Evolutionary conservation across 2,329 filamentous ascomycete genomes (phyloP), one percentile per base, ranked within the genome.

Genomic region (Xylaria hypoxylon): DNA sequence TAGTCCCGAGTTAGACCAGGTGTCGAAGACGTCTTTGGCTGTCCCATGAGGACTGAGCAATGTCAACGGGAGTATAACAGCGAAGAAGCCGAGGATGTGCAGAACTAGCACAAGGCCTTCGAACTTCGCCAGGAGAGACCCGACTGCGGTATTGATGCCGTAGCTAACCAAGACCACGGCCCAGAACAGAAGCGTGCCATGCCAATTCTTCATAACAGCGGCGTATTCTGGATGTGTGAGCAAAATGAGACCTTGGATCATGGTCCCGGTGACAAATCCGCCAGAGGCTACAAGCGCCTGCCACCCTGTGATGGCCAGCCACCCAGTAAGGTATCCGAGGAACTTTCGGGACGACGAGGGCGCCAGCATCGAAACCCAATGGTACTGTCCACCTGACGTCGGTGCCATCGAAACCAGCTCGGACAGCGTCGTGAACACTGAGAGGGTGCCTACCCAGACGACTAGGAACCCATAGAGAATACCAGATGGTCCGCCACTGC

Each of bases 391-490:
- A 6, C 68, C 72, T 2, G 73, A 70, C 0, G 65, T 71, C 4
- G 68, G 71, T 8, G 70, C 78, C 78, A 85, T 80, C 4, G 81
- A 83, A 0, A 79, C 81, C 40, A 84, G 71, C 67, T 85, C 83
- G 1, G 79, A 80, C 50, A 84, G 80, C 17, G 82, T 81, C 0
- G 79, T 81, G 68, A 83, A 84, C 3, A 70, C 78, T 0, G 78
- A 82, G 60, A 87, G 70, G 0, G 82, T 86, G 0, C 81, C 82
- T 19, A 77, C 71, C 82, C 83, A 86, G 19, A 84, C 81, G 52
- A 86, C 81, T 35, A 86, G 79, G 74, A 82, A 87, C 53, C 83
- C 83, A 68, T 84, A 86, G 10, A 86, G 73, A 6, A 84, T 75
- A 4, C 84, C 84, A 1, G 82, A 79, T 13, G 84, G 81, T 4